phyloP scores from a whole-genome alignment of 148 eudicot species.

The Dysphania ambrosioides region DNA sequence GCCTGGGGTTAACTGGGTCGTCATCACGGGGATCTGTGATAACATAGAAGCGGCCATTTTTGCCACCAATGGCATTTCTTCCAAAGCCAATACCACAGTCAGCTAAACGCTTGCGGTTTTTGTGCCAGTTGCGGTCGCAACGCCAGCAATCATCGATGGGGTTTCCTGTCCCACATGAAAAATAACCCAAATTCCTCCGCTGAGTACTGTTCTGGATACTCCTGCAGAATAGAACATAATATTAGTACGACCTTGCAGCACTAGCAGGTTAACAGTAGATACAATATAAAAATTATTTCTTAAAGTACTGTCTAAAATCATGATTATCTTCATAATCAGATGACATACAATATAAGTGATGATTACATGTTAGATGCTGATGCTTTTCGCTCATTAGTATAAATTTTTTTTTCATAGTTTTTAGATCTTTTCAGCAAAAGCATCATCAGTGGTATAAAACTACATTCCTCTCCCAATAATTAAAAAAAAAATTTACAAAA shows the following conservation, averaged over 20 bases:
- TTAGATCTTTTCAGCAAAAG: too few species aligned
- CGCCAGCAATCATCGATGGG: conserved; percentile 96
- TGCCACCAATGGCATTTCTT: conserved; percentile 80
- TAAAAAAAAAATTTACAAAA: too few species aligned
- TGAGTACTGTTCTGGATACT: conserved; percentile 71
- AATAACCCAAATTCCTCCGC: conserved; percentile 73
- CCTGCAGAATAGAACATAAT: conserved; percentile 36
- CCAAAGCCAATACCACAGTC: conserved; percentile 87
- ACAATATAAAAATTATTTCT: background rate
- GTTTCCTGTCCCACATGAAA: conserved; percentile 83
- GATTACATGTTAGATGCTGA: too few species aligned
- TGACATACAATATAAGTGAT: background rate
- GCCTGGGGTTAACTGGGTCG: conserved; percentile 75
- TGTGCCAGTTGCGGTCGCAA: conserved; percentile 69
- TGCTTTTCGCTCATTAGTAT: background rate
- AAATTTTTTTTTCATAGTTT: too few species aligned
- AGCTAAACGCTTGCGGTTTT: conserved; percentile 71
- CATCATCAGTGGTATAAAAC: too few species aligned
- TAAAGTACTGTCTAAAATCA: background rate
- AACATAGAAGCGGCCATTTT: conserved; percentile 69
- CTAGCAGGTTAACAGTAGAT: background rate
- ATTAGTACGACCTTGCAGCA: background rate
- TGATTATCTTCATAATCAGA: background rate
- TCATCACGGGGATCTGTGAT: conserved; percentile 66
- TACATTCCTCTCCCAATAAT: too few species aligned